phyloP scores from a whole-genome alignment of 306 rosid genomes.

The Mucuna pruriens region DNA sequence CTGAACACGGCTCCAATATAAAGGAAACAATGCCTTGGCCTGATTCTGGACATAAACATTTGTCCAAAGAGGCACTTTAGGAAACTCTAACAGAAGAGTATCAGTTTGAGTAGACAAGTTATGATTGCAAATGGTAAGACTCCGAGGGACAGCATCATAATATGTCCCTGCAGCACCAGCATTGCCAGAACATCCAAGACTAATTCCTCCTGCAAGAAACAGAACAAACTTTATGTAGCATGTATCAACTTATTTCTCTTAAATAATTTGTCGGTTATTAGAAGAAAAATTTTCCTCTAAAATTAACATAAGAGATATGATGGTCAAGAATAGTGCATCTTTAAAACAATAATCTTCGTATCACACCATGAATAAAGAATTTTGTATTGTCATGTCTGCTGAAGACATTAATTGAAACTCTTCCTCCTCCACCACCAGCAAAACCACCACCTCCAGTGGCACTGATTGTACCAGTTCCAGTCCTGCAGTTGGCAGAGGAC shows the following conservation, averaged over 20 bases:
- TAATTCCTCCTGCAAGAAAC: slow-evolving; percentile 73
- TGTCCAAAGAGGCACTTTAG: slow-evolving; percentile 94
- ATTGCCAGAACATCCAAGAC: slow-evolving; percentile 88
- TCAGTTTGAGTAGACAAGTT: slow-evolving; percentile 87
- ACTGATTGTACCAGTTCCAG: slow-evolving; percentile 84
- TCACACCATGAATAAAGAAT: slow-evolving; percentile 80
- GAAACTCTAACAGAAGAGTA: slow-evolving; percentile 89
- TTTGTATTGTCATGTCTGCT: slow-evolving; percentile 77
- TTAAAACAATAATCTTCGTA: slow-evolving; percentile 29
- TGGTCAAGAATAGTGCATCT: slow-evolving; percentile 19
- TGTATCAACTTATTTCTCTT: slow-evolving; percentile 18
- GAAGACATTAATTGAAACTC: slow-evolving; percentile 79
- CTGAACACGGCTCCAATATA: slow-evolving; percentile 98
- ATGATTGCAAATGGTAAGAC: slow-evolving; percentile 76
- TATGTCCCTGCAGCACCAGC: slow-evolving; percentile 97
- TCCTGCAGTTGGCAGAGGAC: slow-evolving; percentile 71
- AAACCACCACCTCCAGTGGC: slow-evolving; percentile 90
- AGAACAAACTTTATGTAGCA: slow-evolving; percentile 27
- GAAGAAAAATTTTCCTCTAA: not conserved
- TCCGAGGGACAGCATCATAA: slow-evolving; percentile 94
- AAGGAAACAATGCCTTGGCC: slow-evolving; percentile 94
- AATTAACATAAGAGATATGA: slow-evolving; percentile 1
- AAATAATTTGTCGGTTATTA: slow-evolving; percentile 23
- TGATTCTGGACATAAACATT: slow-evolving; percentile 84
- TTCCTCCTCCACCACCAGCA: slow-evolving; percentile 99